Percentiles rank a stretch among this genome's conserved stretches.
Conservation (phyloP, 176 grass and related monocot genomes). For the Aegilops bicornis region DNA sequence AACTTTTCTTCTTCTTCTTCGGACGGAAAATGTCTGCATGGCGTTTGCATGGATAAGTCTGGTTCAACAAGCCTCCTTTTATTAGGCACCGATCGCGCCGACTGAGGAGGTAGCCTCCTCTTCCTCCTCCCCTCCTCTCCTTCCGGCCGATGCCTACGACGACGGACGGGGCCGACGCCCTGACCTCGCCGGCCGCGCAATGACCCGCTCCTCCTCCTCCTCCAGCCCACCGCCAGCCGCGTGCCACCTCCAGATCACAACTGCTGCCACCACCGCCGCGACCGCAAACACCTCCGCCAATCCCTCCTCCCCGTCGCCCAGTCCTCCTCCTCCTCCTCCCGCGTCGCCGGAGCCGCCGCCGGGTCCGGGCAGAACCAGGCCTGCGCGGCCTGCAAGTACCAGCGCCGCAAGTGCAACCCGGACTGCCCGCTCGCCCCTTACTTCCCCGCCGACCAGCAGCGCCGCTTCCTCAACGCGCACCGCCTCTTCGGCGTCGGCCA, state of each 20-base stretch:
- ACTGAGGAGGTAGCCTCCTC: neutral
- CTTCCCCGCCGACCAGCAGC: constrained; percentile 71
- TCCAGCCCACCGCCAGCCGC: constrained; percentile 3
- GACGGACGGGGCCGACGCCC: constrained; percentile 27
- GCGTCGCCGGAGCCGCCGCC: neutral
- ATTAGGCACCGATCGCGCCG: constrained; percentile 20
- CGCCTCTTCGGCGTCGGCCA: constrained; percentile 68
- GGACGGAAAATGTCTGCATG: neutral
- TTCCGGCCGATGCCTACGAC: constrained; percentile 35
- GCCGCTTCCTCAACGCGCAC: constrained; percentile 54
- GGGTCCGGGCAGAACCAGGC: constrained; percentile 28
- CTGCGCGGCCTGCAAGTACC: constrained; percentile 75
- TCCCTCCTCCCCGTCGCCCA: constrained; percentile 15
- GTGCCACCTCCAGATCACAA: constrained; percentile 9
- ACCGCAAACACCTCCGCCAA: neutral
- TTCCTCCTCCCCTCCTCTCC: neutral
- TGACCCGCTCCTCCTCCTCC: constrained; percentile 18
- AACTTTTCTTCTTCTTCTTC: neutral
- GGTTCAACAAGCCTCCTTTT: neutral
- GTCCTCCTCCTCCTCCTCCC: constrained; percentile 9
- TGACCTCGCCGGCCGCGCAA: constrained; percentile 37
- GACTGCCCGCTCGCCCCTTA: constrained; percentile 56
- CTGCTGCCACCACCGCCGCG: neutral
- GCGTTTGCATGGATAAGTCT: constrained; percentile 8
- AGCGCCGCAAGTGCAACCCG: constrained; percentile 56